A percentile compares a stretch with the other conserved stretches of the same genome.
Evolutionary conservation across 2,329 filamentous ascomycete genomes (phyloP).

Genomic region (Aspergillus persii): DNA sequence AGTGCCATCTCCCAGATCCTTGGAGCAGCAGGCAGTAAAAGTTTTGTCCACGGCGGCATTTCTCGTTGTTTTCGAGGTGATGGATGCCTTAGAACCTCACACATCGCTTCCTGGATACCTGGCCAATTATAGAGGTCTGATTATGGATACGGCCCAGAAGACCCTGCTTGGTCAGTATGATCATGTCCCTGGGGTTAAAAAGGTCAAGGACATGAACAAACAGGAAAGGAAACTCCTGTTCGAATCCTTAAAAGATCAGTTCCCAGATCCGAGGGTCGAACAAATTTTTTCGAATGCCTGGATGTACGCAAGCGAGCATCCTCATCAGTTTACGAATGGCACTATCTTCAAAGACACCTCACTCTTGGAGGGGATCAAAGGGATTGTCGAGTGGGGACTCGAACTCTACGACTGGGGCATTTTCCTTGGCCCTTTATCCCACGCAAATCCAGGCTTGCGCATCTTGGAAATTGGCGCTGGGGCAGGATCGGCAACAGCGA

Average conservation of each 20-base stretch:
- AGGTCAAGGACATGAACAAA: not conserved
- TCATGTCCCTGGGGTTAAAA: not conserved
- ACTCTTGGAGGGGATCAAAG: not conserved
- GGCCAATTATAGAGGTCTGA: not conserved
- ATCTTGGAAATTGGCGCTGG: conserved; percentile 3
- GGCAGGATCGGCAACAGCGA: not conserved
- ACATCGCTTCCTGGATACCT: not conserved
- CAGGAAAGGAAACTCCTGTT: not conserved
- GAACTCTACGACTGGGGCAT: not conserved
- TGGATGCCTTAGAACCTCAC: not conserved
- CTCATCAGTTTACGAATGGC: not conserved
- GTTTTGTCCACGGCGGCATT: not conserved
- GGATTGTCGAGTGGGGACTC: conserved; percentile 1
- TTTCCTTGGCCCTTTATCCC: not conserved
- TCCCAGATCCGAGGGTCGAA: not conserved
- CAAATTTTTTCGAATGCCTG: not conserved
- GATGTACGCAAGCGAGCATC: not conserved
- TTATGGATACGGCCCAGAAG: not conserved
- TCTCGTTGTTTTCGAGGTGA: not conserved
- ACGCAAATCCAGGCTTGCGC: not conserved
- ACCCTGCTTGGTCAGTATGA: not conserved
- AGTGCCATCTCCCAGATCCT: not conserved
- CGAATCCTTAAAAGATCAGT: not conserved
- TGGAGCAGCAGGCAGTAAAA: not conserved
- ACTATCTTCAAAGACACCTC: not conserved